Percentiles rank a stretch among this genome's conserved stretches.
Conservation (phyloP, 352 stramenopile species). For the Thraustotheca clavata region DNA sequence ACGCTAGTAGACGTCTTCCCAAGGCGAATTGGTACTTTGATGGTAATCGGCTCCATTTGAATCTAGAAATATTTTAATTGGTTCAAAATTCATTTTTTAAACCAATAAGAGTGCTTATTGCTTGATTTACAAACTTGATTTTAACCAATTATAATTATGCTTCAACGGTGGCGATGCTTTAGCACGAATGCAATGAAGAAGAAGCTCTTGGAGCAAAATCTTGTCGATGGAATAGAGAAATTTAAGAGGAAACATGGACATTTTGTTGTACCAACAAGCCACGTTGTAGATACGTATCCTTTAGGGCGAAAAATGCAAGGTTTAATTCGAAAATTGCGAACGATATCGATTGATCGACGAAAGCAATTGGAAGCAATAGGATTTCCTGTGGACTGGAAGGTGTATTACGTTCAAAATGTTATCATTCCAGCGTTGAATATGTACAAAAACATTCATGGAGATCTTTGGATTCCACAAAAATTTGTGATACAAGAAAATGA, state of each 20-base stretch:
- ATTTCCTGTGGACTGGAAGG: constrained; percentile 51
- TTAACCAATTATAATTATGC: neutral
- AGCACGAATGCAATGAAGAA: neutral
- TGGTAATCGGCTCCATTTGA: constrained; percentile 1
- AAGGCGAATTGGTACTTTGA: constrained; percentile 47
- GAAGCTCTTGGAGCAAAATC: neutral
- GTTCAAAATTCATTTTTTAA: neutral
- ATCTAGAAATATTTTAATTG: neutral
- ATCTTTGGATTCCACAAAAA: constrained; percentile 89
- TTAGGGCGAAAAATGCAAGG: constrained; percentile 51
- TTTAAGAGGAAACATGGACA: constrained; percentile 53
- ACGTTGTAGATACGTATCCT: constrained; percentile 20
- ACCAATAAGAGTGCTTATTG: neutral
- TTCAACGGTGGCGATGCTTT: neutral
- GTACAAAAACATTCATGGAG: constrained; percentile 71
- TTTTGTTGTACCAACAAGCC: constrained; percentile 41
- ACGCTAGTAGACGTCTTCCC: constrained; percentile 27
- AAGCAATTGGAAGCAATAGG: constrained; percentile 33
- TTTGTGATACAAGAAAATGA: constrained; percentile 77
- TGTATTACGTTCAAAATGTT: constrained; percentile 58
- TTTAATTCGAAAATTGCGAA: constrained; percentile 35
- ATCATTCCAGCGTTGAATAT: constrained; percentile 61
- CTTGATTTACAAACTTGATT: neutral
- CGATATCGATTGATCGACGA: constrained; percentile 31
- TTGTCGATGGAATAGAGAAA: constrained; percentile 30